These are phyloP conservation scores for Penicillium nordicum DNA, from an alignment of 2,329 filamentous ascomycete species.

Conservation along the genomic window DNA sequence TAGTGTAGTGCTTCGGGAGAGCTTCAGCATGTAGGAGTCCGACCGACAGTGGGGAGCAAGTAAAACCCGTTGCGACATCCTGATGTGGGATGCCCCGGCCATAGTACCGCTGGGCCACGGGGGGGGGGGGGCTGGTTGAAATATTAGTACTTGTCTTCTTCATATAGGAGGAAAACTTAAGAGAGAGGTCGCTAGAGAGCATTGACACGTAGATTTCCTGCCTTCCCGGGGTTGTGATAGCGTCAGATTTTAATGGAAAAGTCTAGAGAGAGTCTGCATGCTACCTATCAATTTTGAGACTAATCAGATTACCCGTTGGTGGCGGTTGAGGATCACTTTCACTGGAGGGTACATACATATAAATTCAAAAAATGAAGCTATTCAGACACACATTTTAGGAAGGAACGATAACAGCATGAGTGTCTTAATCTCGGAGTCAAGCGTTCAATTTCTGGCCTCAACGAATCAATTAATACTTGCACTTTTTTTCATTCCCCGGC, in stretches of 20 bases:
- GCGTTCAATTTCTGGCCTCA: not conserved
- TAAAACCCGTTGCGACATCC: not conserved
- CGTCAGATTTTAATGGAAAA: rapidly evolving
- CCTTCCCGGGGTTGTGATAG: rapidly evolving
- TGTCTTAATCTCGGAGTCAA: no score
- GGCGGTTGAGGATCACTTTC: not conserved
- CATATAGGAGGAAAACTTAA: not conserved
- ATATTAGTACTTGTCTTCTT: not conserved
- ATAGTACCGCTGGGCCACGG: not conserved
- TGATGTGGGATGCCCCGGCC: not conserved
- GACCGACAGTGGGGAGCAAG: not conserved
- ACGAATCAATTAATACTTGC: not conserved
- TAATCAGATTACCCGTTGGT: not conserved
- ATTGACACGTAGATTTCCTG: not conserved
- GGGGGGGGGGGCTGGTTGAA: not conserved
- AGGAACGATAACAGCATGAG: not conserved
- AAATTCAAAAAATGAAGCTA: not conserved
- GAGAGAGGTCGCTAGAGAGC: not conserved
- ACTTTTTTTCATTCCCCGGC: not conserved
- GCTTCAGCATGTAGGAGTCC: not conserved
- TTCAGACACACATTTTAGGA: not conserved
- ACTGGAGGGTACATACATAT: not conserved
- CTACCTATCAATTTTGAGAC: rapidly evolving
- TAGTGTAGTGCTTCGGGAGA: not conserved
- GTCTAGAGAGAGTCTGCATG: rapidly evolving